Evolutionary conservation across 345 rosid species (phyloP), one percentile per base, ranked within the genome.

Genomic region (Gossypium raimondii): DNA sequence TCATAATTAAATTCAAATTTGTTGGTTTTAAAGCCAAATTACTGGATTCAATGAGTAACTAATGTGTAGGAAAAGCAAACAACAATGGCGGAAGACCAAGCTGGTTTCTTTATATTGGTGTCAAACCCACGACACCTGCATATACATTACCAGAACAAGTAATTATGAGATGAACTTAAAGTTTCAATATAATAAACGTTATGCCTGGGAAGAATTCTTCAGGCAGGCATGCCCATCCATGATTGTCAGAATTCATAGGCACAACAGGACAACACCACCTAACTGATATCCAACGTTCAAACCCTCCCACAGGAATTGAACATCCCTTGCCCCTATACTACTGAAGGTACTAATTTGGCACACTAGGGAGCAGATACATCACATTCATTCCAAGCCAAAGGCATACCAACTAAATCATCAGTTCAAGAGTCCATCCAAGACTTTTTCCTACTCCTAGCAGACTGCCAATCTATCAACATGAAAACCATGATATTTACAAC

Each of bases 91-190:
- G 65, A 75, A n/a, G 64, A 74, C 74, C 57, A 77, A 41, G 27
- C 52, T 10, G 66, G 53, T 48, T 48, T 68, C 52, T 38, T 50
- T 47, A 59, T 4, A 85, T 11, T 41, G 90, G 95, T 65, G 95
- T 90, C 83, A 90, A 81, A 48, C 95, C 95, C 29, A 90, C 95
- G 52, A 90, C 92, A 74, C 95, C 95, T 90, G 89, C 89, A 56
- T 34, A 47, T 41, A 65, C 10, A 72, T 0, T 17, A 24, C 34
- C 61, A 75, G 47, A 10, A 44, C 25, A 47, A 77, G 52, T 29
- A 34, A 29, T 56, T 16, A 73, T 52, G 65, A 44, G 55, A n/a
- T 55, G 56, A 72, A 43, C 48, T 7, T 27, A 48, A 43, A 51
- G 38, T n/a, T 51, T 55, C 61, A 27, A 22, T 17, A 63, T 6